Evolutionary conservation across 2,329 filamentous ascomycete genomes (phyloP).

Genomic region (Microcyclospora tardicrescens): DNA sequence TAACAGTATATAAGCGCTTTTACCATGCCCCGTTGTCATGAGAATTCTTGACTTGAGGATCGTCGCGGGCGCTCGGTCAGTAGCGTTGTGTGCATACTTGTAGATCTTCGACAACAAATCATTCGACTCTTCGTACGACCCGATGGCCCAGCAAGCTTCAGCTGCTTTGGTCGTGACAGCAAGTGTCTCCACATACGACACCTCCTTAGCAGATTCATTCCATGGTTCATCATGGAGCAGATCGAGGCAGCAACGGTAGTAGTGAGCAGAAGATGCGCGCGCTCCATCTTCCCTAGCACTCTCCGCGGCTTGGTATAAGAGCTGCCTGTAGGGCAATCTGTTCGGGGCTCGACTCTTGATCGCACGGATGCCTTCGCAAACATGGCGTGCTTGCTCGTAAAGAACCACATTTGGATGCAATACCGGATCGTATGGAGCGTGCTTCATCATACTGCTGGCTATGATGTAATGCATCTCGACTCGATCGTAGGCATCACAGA

Average conservation of each 20-base stretch:
- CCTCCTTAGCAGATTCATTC: conserved; percentile 54
- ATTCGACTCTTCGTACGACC: conserved; percentile 54
- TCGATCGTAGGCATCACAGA: conserved; percentile 54
- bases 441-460: conserved; percentile 65
- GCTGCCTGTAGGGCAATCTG: conserved; percentile 46
- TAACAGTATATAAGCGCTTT: conserved; percentile 55
- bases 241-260: conserved; percentile 61
- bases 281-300: conserved; percentile 72
- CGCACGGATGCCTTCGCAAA: conserved; percentile 62
- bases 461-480: conserved; percentile 86
- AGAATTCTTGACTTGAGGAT: conserved; percentile 71
- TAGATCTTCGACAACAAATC: conserved; percentile 59
- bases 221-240: conserved; percentile 73
- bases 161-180: conserved; percentile 66
- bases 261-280: conserved; percentile 66
- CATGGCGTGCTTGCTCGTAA: conserved; percentile 67
- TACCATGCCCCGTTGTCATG: conserved; percentile 58
- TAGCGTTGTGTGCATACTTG: conserved; percentile 52
- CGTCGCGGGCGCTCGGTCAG: conserved; percentile 74
- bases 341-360: conserved; percentile 51
- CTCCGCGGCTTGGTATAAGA: conserved; percentile 68
- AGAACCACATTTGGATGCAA: conserved; percentile 36
- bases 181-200: conserved; percentile 75
- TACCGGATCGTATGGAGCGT: conserved; percentile 47
- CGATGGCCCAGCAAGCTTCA: conserved; percentile 72